Percentiles rank a stretch among this genome's conserved stretches.
These are phyloP conservation scores for Thozetella sp. DNA, from an alignment of 495 filamentous ascomycete species.

Conservation along the genomic window DNA sequence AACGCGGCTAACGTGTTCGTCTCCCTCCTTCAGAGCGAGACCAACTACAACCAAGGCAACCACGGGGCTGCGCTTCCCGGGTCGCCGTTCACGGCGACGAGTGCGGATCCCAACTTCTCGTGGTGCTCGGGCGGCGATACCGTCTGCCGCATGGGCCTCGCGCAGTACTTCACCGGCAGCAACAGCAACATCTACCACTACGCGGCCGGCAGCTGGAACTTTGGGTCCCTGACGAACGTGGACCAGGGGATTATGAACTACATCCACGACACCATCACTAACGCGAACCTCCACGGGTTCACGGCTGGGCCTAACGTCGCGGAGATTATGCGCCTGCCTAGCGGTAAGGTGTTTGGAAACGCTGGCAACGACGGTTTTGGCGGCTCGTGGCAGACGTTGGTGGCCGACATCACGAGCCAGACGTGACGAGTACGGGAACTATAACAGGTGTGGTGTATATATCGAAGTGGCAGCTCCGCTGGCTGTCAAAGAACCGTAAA, in stretches of 20 bases:
- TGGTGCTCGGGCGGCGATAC: constrained; percentile 34
- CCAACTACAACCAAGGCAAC: constrained; percentile 87
- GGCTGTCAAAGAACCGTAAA: too few species aligned
- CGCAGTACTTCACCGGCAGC: constrained; percentile 57
- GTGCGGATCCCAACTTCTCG: constrained; percentile 59
- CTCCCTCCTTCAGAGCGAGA: constrained; percentile 83
- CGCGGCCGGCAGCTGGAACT: constrained; percentile 57
- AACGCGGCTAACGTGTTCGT: constrained; percentile 77
- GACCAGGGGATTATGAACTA: constrained; percentile 31
- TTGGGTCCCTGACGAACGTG: not conserved
- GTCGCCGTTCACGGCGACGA: constrained; percentile 36
- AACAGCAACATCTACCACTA: constrained; percentile 13
- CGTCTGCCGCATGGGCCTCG: constrained; percentile 42
- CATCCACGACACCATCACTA: constrained; percentile 58
- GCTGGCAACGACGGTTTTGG: constrained; percentile 4
- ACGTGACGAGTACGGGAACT: too few species aligned
- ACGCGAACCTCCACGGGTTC: constrained; percentile 5
- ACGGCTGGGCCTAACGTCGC: constrained; percentile 2
- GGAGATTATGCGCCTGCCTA: constrained; percentile 4
- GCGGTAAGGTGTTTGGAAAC: constrained; percentile 4
- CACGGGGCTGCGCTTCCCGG: constrained; percentile 55
- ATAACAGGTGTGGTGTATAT: too few species aligned
- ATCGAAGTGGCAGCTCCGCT: too few species aligned
- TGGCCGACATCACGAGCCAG: constrained; percentile 24
- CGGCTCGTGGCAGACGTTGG: constrained; percentile 5